Percentiles rank a stretch among this genome's conserved stretches.
phyloP scores from a whole-genome alignment of 805 yeast genomes.

The Candida stauntonica region DNA sequence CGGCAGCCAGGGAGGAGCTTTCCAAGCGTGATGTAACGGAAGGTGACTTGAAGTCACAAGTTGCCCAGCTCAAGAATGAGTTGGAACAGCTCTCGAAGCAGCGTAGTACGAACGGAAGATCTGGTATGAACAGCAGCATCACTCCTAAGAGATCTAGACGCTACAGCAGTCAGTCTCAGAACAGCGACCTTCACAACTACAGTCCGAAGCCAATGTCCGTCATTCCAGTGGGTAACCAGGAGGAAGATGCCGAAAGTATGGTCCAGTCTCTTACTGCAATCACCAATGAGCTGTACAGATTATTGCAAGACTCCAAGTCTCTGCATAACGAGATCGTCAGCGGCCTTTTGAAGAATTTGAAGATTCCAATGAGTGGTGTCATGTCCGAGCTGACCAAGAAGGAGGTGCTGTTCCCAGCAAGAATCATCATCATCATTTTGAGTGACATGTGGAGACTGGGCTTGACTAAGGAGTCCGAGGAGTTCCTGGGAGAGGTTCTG shows the following conservation, averaged over 20 bases:
- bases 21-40: slow-evolving; percentile 59
- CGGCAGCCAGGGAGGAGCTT: slow-evolving; percentile 53
- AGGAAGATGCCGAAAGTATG: slow-evolving; percentile 41
- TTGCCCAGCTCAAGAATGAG: slow-evolving; percentile 38
- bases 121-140: slow-evolving; percentile 15
- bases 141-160: slow-evolving; percentile 32
- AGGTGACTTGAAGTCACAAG: slow-evolving; percentile 50
- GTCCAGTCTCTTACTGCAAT: slow-evolving; percentile 57
- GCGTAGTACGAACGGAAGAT: slow-evolving; percentile 28
- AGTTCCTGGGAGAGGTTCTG: slow-evolving; percentile 83
- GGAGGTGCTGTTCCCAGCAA: slow-evolving; percentile 93
- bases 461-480: slow-evolving; percentile 85
- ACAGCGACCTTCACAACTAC: slow-evolving; percentile 24
- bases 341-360: slow-evolving; percentile 78
- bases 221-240: slow-evolving; percentile 49
- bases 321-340: slow-evolving; percentile 82
- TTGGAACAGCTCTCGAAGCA: slow-evolving; percentile 29
- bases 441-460: slow-evolving; percentile 99
- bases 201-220: slow-evolving; percentile 57
- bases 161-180: slow-evolving; percentile 37
- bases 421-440: slow-evolving; percentile 85
- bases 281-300: slow-evolving; percentile 67
- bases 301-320: slow-evolving; percentile 64
- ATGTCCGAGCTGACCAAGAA: slow-evolving; percentile 79
- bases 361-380: slow-evolving; percentile 80